phyloP scores from a whole-genome alignment of 2,329 filamentous ascomycete species.

The Diplocarpon rosae region DNA sequence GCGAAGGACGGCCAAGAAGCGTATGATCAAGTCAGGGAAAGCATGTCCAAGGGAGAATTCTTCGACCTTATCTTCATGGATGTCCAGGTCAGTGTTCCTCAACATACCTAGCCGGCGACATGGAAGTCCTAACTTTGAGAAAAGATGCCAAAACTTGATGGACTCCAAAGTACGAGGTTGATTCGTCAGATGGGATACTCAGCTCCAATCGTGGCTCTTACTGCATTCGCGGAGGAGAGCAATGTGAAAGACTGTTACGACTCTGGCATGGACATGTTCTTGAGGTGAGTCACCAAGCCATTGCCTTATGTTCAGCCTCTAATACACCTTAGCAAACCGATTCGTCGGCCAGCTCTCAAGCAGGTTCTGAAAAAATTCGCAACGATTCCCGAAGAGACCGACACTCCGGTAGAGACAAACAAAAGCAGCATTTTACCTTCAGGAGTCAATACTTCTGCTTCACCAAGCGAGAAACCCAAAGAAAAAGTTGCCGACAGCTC shows the following conservation, averaged over 20 bases:
- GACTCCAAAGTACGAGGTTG: constrained; percentile 72
- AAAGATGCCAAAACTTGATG: constrained; percentile 85
- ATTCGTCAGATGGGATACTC: constrained; percentile 81
- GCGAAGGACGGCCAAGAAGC: constrained; percentile 82
- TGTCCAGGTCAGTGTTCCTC: constrained; percentile 40
- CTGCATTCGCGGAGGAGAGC: constrained; percentile 81
- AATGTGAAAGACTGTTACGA: constrained; percentile 81
- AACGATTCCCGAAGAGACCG: constrained; percentile 62
- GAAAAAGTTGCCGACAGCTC: background rate
- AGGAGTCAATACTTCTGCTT: constrained; percentile 2
- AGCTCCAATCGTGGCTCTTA: constrained; percentile 81
- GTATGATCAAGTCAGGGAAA: constrained; percentile 72
- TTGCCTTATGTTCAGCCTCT: background rate
- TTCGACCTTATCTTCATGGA: constrained; percentile 96
- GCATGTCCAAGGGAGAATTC: constrained; percentile 59
- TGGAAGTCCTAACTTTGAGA: background rate
- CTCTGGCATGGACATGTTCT: constrained; percentile 85
- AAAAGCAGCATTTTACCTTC: constrained; percentile 12
- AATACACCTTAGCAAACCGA: constrained; percentile 43
- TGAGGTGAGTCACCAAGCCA: constrained; percentile 29
- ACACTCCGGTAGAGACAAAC: constrained; percentile 17
- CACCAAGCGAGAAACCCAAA: background rate
- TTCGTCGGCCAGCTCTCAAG: constrained; percentile 74
- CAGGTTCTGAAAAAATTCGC: constrained; percentile 76
- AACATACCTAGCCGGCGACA: no score